Percentiles rank a stretch among this genome's conserved stretches.
Conservation (phyloP, 208 protist species). For the Acanthamoeba healyi region DNA sequence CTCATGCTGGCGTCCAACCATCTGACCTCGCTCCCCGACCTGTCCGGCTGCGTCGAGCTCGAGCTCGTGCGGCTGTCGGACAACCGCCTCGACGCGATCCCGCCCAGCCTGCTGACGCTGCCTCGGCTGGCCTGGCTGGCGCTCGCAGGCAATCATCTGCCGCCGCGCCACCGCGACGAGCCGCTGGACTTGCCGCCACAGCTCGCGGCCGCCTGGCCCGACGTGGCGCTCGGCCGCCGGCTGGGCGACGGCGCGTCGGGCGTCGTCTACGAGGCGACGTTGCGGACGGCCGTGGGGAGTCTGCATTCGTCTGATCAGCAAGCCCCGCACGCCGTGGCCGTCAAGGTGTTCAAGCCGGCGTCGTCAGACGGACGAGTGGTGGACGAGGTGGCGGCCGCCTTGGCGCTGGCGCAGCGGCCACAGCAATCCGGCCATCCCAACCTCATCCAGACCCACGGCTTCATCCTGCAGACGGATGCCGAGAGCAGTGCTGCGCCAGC, state of each 20-base stretch:
- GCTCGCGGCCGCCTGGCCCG: not conserved
- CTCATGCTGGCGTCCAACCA: constrained; percentile 40
- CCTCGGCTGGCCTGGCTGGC: constrained; percentile 24
- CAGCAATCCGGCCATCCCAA: not conserved
- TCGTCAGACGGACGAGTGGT: constrained; percentile 23
- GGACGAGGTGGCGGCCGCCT: constrained; percentile 23
- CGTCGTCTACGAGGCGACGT: not conserved
- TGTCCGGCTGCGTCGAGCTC: constrained; percentile 15
- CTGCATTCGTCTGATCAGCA: not conserved
- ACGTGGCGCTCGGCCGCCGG: constrained; percentile 7
- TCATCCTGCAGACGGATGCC: not conserved
- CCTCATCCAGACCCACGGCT: not conserved
- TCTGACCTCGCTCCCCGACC: not conserved
- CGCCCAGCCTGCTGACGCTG: not conserved
- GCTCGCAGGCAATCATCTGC: not conserved
- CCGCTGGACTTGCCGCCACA: not conserved
- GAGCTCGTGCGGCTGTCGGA: not conserved
- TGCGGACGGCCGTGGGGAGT: not conserved
- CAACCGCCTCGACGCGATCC: not conserved
- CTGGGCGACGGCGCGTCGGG: constrained; percentile 11
- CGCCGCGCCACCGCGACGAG: not conserved
- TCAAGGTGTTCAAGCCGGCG: constrained; percentile 45
- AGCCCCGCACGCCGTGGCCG: not conserved
- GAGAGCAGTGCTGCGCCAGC: not conserved
- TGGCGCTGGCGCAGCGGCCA: not conserved